Evolutionary conservation across 208 protist genomes (phyloP), one percentile per base, ranked within the genome.

Genomic region (Trypanosoma brucei): DNA sequence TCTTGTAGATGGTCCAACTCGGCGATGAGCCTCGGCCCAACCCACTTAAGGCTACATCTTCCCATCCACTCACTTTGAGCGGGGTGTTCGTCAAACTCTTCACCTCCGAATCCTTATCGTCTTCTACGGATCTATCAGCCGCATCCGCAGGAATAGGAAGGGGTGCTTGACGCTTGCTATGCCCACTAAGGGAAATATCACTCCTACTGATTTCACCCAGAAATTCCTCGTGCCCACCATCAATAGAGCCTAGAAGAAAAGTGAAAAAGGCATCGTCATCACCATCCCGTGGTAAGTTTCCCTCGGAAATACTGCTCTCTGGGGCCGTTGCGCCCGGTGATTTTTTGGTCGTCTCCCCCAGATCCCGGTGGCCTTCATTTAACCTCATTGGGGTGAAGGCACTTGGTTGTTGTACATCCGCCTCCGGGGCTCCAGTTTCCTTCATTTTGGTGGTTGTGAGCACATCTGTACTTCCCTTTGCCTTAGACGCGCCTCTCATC

Each of bases 241-340:
- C 75, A 39, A 91, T 88, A 49, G 89, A 77, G 52, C 73, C 65
- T 9, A 83, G 56, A n/a, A 93, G 63, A 56, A 93, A 93, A 35
- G 82, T 74, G 34, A 70, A 73, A 1, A 87, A 81, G 1, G 51
- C 81, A 49, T 78, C 74, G 38, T 81, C 59, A 31, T 62, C 59
- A 22, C 35, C 14, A 30, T 38, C 7, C 0, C n/a, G n/a, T 44
- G 3, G 9, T 35, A 31, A n/a, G 50, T 34, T 35, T 11, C 40
- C 59, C 3, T 14, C 13, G 31, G 3, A 13, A 7, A 11, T 8
- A 48, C 6, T 39, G 5, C 1, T 1, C 3, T 13, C n/a, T 1
- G 57, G 30, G 11, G 14, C n/a, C 14, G 31, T 3, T 14, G 36
- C 42, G 11, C 42, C 42, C 6, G 42, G 42, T 6, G 42, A 6